Percentiles rank a stretch among this genome's conserved stretches.
Conservation (phyloP, 2,329 filamentous ascomycete genomes). For the Alternaria infectoria region DNA sequence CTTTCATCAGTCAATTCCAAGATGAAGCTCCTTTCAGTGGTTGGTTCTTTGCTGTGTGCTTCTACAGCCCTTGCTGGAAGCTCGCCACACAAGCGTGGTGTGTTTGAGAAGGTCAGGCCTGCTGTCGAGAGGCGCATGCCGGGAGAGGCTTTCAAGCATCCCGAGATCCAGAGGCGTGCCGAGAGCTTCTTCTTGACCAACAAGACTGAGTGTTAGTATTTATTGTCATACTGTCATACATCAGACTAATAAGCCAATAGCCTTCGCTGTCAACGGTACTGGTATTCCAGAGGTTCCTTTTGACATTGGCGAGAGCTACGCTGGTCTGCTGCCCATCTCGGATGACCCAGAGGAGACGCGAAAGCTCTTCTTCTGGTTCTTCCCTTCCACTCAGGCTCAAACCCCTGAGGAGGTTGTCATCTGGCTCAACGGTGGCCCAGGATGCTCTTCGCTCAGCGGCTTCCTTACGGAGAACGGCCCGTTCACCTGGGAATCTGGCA, state of each 20-base stretch:
- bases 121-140: slow-evolving; percentile 36
- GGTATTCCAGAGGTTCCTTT: slow-evolving; percentile 72
- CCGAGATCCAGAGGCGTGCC: slow-evolving; percentile 44
- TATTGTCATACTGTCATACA: too few species aligned
- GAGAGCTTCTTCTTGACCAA: slow-evolving; percentile 39
- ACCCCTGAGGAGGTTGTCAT: slow-evolving; percentile 66
- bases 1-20: slow-evolving; percentile 20
- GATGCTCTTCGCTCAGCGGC: slow-evolving; percentile 65
- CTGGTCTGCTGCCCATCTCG: slow-evolving; percentile 67
- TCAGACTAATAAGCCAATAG: slow-evolving; percentile 45
- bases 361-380: slow-evolving; percentile 70
- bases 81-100: slow-evolving; percentile 34
- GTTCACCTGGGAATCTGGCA: slow-evolving; percentile 65
- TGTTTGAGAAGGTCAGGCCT: slow-evolving; percentile 33
- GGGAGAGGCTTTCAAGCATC: slow-evolving; percentile 38
- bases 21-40: slow-evolving; percentile 42
- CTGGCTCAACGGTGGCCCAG: slow-evolving; percentile 54
- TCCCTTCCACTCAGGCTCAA: slow-evolving; percentile 61
- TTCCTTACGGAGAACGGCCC: slow-evolving; percentile 80
- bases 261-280: slow-evolving; percentile 68
- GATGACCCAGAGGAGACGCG: slow-evolving; percentile 56
- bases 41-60: slow-evolving; percentile 37
- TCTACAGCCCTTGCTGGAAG: slow-evolving; percentile 38
- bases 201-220: slow-evolving; percentile 41
- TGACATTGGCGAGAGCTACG: slow-evolving; percentile 70